Evolutionary conservation across 768 basidiomycete genomes (phyloP).

Genomic region (Holtermanniella nyarrowii): DNA sequence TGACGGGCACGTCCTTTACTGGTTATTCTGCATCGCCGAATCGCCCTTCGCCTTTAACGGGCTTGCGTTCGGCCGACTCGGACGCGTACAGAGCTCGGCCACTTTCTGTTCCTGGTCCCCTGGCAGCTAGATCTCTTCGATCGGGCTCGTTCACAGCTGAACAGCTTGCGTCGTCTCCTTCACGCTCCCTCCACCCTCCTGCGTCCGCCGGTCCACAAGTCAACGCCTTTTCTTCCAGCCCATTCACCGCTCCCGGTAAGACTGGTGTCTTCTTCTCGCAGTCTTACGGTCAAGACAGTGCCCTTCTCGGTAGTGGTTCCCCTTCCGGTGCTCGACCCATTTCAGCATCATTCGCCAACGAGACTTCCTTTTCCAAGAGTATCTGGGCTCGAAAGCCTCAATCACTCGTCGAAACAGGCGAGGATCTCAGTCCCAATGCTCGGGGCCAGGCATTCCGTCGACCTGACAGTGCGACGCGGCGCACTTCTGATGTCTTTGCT

Average conservation of each 20-base stretch:
- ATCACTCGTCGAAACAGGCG: slow-evolving; percentile 7
- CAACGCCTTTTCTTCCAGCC: neutral
- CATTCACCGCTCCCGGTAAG: neutral
- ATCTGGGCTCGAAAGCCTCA: slow-evolving; percentile 28
- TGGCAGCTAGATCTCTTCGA: slow-evolving; percentile 14
- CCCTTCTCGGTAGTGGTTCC: neutral
- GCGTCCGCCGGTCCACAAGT: neutral
- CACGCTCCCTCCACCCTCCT: neutral
- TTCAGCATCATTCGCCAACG: slow-evolving; percentile 32
- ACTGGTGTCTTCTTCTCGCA: neutral
- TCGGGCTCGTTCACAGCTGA: neutral
- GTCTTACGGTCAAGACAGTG: neutral
- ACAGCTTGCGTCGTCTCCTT: neutral
- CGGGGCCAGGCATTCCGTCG: slow-evolving; percentile 3
- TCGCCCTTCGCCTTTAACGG: slow-evolving; percentile 30
- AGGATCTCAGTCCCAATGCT: slow-evolving; percentile 15
- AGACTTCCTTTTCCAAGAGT: slow-evolving; percentile 9
- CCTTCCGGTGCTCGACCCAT: slow-evolving; percentile 12
- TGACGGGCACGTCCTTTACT: neutral
- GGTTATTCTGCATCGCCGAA: slow-evolving; percentile 35
- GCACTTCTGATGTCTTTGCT: slow-evolving; percentile 27
- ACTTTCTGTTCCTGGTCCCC: slow-evolving; percentile 41
- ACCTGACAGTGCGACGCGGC: slow-evolving; percentile 3
- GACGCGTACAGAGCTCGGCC: slow-evolving; percentile 13
- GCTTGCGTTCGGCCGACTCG: slow-evolving; percentile 43